Base-by-base conservation (phyloP, 345 rosid genomes). In the Eucalyptus pauciflora region DNA sequence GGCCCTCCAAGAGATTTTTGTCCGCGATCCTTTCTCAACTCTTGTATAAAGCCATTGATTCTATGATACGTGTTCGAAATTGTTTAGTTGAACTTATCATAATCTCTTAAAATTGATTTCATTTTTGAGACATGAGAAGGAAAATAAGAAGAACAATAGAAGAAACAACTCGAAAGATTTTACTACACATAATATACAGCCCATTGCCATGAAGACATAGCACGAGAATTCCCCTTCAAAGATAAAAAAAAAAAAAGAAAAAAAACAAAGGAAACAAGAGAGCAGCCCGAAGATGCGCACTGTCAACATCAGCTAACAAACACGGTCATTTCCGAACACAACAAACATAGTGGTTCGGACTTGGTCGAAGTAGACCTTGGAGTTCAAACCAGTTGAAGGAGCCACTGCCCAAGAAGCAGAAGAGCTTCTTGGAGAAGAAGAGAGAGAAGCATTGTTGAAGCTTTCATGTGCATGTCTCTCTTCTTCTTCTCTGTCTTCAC, bases 381-480 rank as follows among this genome's bases (percentile, higher is more conserved):
- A 89, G 45, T 87, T 87, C 27, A 49, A 85, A 31, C 24, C 33
- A 33, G 91, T 71, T 18, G 94, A 18, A 76, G 91, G 85, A 17
- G 88, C 45, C 1, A 25, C 27, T 17, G 90, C 56, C 41, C 86
- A 4, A 33, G 89, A 49, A 76, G 91, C 14, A 85, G 93, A 86
- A 64, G 93, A 87, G 45, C 89, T 90, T 91, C 31, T 91, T 15
- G 89, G 88, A 88, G 93, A 86, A 69, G 94, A 81, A 90, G 89
- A 58, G 86, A 90, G 86, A 67, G 93, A 90, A 56, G 91, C 93
- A 86, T 87, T 83, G 10, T 31, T 41, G 48, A 86, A 85, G 37
- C 51, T 51, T 17, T 60, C 54, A 6, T 86, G 76, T n/a, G 76
- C 91, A 80, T 94, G 95, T 91, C 94, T 95, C 80, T 95, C 98